These are phyloP conservation scores for Colletotrichum sp. DNA, from an alignment of 2,329 filamentous ascomycete genomes.

Conservation along the genomic window DNA sequence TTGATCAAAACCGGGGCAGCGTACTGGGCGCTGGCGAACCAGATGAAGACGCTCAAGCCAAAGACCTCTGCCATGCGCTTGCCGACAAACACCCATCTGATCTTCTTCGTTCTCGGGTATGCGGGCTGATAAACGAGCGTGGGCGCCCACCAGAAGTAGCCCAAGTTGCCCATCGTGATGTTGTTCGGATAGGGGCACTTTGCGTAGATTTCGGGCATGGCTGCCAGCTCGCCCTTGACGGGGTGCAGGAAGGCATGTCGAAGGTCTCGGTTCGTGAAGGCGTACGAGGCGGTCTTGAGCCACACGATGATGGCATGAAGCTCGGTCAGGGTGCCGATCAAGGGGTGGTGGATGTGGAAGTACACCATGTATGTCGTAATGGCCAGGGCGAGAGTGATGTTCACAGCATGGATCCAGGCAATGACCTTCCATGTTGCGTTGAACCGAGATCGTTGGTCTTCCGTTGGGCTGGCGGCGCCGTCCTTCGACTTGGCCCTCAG, in stretches of 20 bases:
- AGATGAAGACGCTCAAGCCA: conserved; percentile 86
- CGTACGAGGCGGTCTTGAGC: conserved; percentile 95
- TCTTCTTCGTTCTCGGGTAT: conserved; percentile 82
- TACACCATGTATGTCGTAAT: conserved; percentile 89
- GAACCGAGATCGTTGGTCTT: conserved; percentile 70
- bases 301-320: conserved; percentile 94
- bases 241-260: conserved; percentile 89
- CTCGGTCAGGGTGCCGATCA: conserved; percentile 90
- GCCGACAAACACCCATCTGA: conserved; percentile 86
- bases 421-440: conserved; percentile 80
- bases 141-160: conserved; percentile 98
- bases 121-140: conserved; percentile 97
- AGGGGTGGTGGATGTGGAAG: conserved; percentile 87
- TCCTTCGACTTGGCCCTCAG: conserved; percentile 62
- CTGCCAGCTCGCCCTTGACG: conserved; percentile 66
- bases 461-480: conserved; percentile 59
- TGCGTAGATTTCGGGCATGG: conserved; percentile 81
- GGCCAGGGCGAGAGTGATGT: conserved; percentile 80
- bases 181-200: conserved; percentile 89
- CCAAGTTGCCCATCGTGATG: conserved; percentile 85
- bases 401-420: conserved; percentile 80
- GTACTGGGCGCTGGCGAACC: conserved; percentile 94
- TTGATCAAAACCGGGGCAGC: conserved; percentile 89
- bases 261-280: conserved; percentile 94
- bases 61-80: conserved; percentile 83